Conservation (phyloP, 2,329 filamentous ascomycete species). For the Esteya vermicola region DNA sequence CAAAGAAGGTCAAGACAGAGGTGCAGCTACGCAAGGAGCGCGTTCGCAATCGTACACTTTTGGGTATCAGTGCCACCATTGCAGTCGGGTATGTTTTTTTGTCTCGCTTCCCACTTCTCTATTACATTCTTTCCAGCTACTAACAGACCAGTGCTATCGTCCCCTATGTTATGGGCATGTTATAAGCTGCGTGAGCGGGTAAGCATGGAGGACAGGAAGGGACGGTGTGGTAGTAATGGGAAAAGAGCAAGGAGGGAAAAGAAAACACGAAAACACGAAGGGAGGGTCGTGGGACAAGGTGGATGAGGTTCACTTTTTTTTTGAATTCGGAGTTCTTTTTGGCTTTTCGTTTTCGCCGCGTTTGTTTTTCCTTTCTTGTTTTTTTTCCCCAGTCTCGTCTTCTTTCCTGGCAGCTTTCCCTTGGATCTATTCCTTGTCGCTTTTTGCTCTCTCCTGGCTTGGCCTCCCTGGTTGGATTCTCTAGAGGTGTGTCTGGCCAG, state of each 20-base stretch:
- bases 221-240: background rate
- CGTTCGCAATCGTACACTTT: constrained; percentile 70
- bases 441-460: background rate
- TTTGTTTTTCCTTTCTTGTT: background rate
- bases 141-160: constrained; percentile 14
- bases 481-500: no score
- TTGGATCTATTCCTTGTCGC: background rate
- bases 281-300: background rate
- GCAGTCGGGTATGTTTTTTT: constrained; percentile 66
- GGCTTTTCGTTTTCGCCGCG: background rate
- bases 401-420: no score
- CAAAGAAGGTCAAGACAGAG: constrained; percentile 71
- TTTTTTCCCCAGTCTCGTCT: background rate
- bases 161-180: constrained; percentile 13
- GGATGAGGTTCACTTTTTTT: background rate
- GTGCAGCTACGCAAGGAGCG: constrained; percentile 72
- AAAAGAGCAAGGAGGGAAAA: no score
- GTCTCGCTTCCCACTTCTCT: background rate
- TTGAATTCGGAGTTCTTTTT: background rate
- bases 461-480: background rate
- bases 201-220: background rate
- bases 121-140: background rate
- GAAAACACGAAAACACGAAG: no score
- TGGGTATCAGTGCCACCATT: constrained; percentile 76
- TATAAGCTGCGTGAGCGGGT: constrained; percentile 6